Conservation (phyloP, 1,139 yeast species). For the Pichia sp. region DNA sequence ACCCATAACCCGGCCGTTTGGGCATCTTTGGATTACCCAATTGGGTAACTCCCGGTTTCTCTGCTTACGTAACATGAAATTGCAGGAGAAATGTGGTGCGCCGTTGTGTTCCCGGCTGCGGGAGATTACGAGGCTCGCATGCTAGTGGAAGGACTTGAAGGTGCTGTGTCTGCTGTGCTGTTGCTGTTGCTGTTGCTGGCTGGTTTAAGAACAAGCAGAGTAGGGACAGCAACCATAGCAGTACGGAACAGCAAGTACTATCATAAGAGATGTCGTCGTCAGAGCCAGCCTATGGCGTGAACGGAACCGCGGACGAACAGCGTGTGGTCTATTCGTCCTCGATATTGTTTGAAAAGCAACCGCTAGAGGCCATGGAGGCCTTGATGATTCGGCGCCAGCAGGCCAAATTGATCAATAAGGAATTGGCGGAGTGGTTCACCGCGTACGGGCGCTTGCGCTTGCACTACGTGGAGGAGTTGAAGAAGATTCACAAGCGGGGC, state of each 20-base stretch:
- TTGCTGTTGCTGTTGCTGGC: too few species aligned
- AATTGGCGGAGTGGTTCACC: conserved; percentile 53
- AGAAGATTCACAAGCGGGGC: conserved; percentile 44
- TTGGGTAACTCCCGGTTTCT: neutral
- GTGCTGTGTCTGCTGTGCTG: neutral
- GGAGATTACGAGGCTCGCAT: neutral
- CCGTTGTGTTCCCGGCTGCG: neutral
- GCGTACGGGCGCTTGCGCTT: conserved; percentile 47
- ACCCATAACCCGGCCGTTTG: too few species aligned
- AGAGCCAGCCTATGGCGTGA: neutral
- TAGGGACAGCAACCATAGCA: neutral
- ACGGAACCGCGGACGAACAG: conserved; percentile 21
- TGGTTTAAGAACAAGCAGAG: too few species aligned
- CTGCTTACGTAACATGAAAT: neutral
- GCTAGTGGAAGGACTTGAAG: neutral
- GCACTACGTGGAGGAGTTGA: conserved; percentile 48
- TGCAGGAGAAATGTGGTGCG: neutral
- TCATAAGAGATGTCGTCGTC: neutral
- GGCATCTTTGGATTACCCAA: neutral
- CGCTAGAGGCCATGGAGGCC: conserved; percentile 46
- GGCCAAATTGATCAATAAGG: conserved; percentile 43
- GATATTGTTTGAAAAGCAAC: conserved; percentile 42
- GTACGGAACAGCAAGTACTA: neutral
- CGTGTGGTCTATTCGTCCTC: conserved; percentile 39
- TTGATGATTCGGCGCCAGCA: conserved; percentile 43